Base-by-base conservation (phyloP, 768 basidiomycete species). In the Pleurotus eryngii region DNA sequence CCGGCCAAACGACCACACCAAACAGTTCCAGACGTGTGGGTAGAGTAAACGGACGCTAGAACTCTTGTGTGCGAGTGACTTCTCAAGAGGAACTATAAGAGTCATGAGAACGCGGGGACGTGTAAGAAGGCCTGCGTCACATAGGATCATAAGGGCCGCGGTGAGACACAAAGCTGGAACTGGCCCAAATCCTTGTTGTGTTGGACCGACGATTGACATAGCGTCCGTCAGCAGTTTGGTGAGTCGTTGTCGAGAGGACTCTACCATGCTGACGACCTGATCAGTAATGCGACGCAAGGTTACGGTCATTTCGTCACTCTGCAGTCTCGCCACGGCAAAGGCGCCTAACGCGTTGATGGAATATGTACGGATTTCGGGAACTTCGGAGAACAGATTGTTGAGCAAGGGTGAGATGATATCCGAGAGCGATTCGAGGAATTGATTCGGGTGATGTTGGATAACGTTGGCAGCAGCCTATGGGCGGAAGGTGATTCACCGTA, bases 311-410 rank as follows among this genome's bases (percentile, higher is more conserved):
- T 55, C 46, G 1, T 55, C 49, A 5, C 24, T 27, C 39, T 7
- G 37, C 45, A 73, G 61, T 59, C 74, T 78, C 1, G 74, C 83
- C 3, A 76, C 61, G 9, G 79, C 81, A 51, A 86, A 77, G 2
- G 83, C 80, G 39, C 79, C 76, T 0, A 89, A 72, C 2, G 84
- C 83, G 61, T 81, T 74, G 6, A 80, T 81, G 2, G 88, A 84
- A 56, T 81, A 76, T 0, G 77, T 61, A 40, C 86, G 81, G 40
- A 68, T 54, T 7, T 67, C 65, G 5, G 60, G 39, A 20, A 70
- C 66, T 12, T 70, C 65, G 8, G 64, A 66, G 3, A 63, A 49
- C 39, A 80, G 64, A 55, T 70, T 61, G 4, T 60, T 49, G 53
- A 80, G 62, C 50, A 73, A 61, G 39, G 63, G 55, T 1, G 81